These are phyloP conservation scores for Pulveroboletus sp. DNA, from an alignment of 768 basidiomycete genomes.

Conservation along the genomic window DNA sequence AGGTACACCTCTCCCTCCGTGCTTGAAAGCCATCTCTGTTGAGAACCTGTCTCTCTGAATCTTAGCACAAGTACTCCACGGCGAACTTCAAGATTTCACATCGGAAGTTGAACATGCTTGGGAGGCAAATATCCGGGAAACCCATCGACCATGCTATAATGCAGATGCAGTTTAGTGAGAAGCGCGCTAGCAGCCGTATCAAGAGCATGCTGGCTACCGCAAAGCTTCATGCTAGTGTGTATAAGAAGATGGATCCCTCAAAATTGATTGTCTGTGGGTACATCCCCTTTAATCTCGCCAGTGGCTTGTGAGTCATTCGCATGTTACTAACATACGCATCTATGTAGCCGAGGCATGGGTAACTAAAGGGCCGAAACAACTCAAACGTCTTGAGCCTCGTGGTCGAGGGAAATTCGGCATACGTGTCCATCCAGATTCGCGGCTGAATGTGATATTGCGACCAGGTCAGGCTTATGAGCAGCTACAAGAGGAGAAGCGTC, in stretches of 20 bases:
- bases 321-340: conserved; percentile 2
- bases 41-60: conserved; percentile 4
- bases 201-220: conserved; percentile 86
- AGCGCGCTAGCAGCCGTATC: conserved; percentile 79
- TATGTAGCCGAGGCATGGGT: conserved; percentile 88
- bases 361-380: conserved; percentile 65
- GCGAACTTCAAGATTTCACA: conserved; percentile 91
- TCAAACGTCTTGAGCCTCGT: conserved; percentile 70
- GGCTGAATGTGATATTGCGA: conserved; percentile 69
- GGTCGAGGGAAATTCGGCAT: conserved; percentile 81
- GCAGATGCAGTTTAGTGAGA: conserved; percentile 96
- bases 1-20: conserved; percentile 17
- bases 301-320: not conserved
- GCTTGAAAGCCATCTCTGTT: not conserved
- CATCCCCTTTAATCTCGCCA: not conserved
- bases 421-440: conserved; percentile 69
- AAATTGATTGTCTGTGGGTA: conserved; percentile 80
- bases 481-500: conserved; percentile 54
- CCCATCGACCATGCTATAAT: conserved; percentile 94
- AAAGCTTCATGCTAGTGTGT: conserved; percentile 74
- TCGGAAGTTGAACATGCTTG: conserved; percentile 87
- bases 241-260: conserved; percentile 66
- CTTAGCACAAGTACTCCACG: conserved; percentile 89
- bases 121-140: conserved; percentile 80
- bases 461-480: conserved; percentile 79